Percentiles rank a stretch among this genome's conserved stretches.
These are phyloP conservation scores for Mucor plumbeus DNA, from an alignment of 371 early-diverging fungal species.

Conservation along the genomic window DNA sequence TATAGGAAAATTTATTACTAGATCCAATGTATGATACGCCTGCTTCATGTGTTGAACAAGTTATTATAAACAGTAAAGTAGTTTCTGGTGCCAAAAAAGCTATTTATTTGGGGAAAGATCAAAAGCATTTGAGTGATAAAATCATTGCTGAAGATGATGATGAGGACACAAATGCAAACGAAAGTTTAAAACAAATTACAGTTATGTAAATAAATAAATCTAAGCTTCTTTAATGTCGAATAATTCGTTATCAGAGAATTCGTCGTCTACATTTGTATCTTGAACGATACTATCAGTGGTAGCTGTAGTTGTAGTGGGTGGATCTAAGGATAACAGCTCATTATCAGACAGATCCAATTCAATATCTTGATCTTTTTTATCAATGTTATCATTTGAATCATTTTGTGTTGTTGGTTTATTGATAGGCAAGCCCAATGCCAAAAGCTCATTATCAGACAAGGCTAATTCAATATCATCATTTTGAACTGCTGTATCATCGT, in stretches of 20 bases:
- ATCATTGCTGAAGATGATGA: conserved; percentile 46
- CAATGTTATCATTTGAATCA: no score
- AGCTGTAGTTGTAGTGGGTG: background rate
- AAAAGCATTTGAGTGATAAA: conserved; percentile 42
- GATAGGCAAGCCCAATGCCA: background rate
- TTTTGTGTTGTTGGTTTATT: background rate
- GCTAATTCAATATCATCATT: background rate
- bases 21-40: conserved; percentile 86
- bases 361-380: background rate
- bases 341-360: background rate
- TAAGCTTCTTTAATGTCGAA: conserved; percentile 3
- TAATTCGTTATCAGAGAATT: conserved; percentile 5
- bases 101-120: conserved; percentile 65
- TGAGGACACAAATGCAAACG: conserved; percentile 2
- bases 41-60: conserved; percentile 69
- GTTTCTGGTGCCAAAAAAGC: conserved; percentile 63
- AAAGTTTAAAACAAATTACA: conserved; percentile 10
- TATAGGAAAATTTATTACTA: conserved; percentile 66
- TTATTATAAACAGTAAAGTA: conserved; percentile 73
- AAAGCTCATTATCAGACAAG: background rate
- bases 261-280: background rate
- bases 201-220: conserved; percentile 9
- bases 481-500: background rate
- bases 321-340: background rate
- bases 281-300: background rate